phyloP scores from a whole-genome alignment of 768 basidiomycete species.

The Serendipita indica region DNA sequence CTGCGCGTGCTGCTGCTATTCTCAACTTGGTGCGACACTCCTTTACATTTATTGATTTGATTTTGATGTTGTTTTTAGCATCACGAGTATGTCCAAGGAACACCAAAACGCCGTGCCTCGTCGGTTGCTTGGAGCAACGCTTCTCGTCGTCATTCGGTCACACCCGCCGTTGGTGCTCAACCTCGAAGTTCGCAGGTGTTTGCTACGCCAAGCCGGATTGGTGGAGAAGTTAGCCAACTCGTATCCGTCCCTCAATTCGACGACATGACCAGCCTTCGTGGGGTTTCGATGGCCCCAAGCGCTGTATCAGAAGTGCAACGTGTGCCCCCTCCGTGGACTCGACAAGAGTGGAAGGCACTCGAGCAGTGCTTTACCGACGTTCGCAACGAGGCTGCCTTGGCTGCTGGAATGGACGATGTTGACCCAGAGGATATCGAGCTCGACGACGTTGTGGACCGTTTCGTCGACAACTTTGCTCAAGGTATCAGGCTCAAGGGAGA shows the following conservation, averaged over 20 bases:
- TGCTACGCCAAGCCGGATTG: not conserved
- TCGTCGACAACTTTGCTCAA: not conserved
- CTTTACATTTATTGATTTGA: not conserved
- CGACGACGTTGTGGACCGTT: slow-evolving; percentile 4
- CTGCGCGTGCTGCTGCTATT: not conserved
- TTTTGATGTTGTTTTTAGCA: not conserved
- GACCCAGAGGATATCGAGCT: slow-evolving; percentile 5
- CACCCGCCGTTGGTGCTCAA: not conserved
- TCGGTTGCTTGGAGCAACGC: not conserved
- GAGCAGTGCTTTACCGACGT: slow-evolving; percentile 9
- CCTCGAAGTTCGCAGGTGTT: not conserved
- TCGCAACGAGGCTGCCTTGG: not conserved
- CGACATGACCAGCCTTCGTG: not conserved
- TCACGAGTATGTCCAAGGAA: slow-evolving; percentile 8
- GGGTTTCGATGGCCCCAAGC: not conserved
- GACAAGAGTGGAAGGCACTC: not conserved
- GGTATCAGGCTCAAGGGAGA: not conserved
- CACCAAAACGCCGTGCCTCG: not conserved
- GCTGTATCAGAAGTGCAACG: not conserved
- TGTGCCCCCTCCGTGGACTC: not conserved
- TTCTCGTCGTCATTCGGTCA: not conserved
- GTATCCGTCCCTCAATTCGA: not conserved
- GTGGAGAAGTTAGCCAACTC: not conserved
- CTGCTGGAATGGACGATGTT: not conserved
- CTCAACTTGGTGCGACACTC: not conserved